Percentiles rank a stretch among this genome's conserved stretches.
Evolutionary conservation across 163 green algal genomes (phyloP).

Genomic region (Scenedesmus sp.): DNA sequence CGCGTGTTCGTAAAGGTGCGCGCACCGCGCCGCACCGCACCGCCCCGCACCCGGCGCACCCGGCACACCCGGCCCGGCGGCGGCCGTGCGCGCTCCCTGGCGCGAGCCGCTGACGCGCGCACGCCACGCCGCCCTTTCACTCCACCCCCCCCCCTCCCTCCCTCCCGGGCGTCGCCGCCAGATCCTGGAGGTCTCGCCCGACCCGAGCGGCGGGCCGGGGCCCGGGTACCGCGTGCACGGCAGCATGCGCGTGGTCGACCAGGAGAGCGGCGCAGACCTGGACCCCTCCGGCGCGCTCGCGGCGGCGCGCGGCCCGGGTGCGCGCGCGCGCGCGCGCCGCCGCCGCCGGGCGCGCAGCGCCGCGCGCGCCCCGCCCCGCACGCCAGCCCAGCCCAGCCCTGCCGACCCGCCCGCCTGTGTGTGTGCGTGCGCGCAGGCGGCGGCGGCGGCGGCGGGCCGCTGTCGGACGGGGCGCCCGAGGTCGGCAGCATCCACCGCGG

Average conservation of each 20-base stretch:
- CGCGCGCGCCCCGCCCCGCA: too few relatives aligned
- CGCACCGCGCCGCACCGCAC: too few relatives aligned
- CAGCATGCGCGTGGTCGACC: slow-evolving; percentile 58
- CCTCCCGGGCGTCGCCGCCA: too few relatives aligned
- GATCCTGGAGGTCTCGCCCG: slow-evolving; percentile 68
- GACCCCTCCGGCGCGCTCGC: slow-evolving; percentile 58
- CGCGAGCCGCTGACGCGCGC: too few relatives aligned
- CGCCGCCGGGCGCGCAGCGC: too few relatives aligned
- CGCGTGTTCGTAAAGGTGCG: slow-evolving; percentile 52
- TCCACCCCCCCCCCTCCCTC: too few relatives aligned
- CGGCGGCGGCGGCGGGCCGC: slow-evolving; percentile 30
- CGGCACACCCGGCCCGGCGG: too few relatives aligned
- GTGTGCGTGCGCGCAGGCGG: background rate
- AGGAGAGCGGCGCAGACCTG: slow-evolving; percentile 73
- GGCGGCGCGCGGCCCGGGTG: slow-evolving; percentile 26
- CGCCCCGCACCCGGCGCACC: too few relatives aligned
- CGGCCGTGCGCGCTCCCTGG: too few relatives aligned
- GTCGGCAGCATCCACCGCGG: slow-evolving; percentile 61
- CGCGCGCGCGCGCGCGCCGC: too few relatives aligned
- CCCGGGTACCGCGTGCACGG: slow-evolving; percentile 51
- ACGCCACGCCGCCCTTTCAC: too few relatives aligned
- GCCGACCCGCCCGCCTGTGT: background rate
- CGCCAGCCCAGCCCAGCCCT: too few relatives aligned
- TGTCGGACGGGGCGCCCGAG: slow-evolving; percentile 64
- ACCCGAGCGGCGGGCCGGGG: slow-evolving; percentile 42